Percentiles rank a stretch among this genome's conserved stretches.
These are phyloP conservation scores for Lotus japonicus DNA, from an alignment of 306 rosid genomes.

Conservation along the genomic window DNA sequence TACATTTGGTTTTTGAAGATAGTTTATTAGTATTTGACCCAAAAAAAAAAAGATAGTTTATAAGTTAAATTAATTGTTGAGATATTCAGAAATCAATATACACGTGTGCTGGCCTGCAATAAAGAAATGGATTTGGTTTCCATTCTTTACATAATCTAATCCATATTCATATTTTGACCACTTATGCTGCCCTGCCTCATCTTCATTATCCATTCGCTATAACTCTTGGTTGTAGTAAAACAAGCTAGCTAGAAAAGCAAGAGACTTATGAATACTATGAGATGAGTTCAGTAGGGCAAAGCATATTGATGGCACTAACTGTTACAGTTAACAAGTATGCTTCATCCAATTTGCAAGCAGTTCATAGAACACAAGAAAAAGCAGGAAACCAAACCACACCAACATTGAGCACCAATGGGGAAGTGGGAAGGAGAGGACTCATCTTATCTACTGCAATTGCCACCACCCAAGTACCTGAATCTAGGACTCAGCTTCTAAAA, in stretches of 20 bases:
- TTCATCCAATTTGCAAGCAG: slow-evolving; percentile 71
- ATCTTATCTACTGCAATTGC: slow-evolving; percentile 46
- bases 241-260: neutral
- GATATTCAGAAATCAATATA: no score
- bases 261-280: slow-evolving; percentile 4
- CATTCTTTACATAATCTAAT: neutral
- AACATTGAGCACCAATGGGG: slow-evolving; percentile 14
- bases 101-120: no score
- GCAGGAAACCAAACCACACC: neutral
- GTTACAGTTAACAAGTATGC: slow-evolving; percentile 70
- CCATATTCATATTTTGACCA: neutral
- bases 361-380: slow-evolving; percentile 35
- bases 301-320: slow-evolving; percentile 75
- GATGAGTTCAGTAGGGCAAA: slow-evolving; percentile 76
- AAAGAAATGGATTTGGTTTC: neutral
- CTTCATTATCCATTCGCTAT: slow-evolving; percentile 23
- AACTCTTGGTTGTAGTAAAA: slow-evolving; percentile 30
- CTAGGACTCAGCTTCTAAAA: slow-evolving; percentile 63
- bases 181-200: slow-evolving; percentile 18
- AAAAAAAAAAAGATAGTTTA: no score
- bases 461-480: slow-evolving; percentile 51
- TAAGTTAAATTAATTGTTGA: no score
- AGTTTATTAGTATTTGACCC: no score
- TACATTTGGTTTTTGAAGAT: no score
- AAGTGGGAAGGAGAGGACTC: slow-evolving; percentile 56